Evolutionary conservation across 2,329 filamentous ascomycete species (phyloP).

Genomic region (Cercospora sp.): DNA sequence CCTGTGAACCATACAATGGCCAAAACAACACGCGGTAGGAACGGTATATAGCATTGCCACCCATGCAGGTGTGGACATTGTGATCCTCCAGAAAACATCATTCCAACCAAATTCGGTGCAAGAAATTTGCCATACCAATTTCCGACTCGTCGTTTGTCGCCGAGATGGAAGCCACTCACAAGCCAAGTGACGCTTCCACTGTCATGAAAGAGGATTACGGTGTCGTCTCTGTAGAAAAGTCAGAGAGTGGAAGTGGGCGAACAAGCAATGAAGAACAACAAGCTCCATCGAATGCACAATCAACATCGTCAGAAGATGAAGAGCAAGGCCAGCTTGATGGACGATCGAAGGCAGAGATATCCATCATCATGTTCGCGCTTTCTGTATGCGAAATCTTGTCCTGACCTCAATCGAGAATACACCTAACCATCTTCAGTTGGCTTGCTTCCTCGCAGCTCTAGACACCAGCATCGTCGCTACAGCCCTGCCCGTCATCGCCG

Average conservation of each 20-base stretch:
- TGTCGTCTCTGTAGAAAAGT: background rate
- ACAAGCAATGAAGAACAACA: conserved; percentile 2
- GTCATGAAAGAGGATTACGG: background rate
- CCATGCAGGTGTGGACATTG: background rate
- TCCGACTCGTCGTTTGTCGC: background rate
- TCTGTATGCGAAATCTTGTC: background rate
- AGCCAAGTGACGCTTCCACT: background rate
- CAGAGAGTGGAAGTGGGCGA: background rate
- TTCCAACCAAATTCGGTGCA: background rate
- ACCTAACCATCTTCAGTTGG: background rate
- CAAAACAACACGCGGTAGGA: background rate
- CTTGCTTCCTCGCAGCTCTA: background rate
- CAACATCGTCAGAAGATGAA: background rate
- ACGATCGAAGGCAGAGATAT: background rate
- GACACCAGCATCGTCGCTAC: background rate
- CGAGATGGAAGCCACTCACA: background rate
- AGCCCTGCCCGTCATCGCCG: background rate
- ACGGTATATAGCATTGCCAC: background rate
- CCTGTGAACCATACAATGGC: background rate
- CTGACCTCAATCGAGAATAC: background rate
- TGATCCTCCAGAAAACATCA: background rate
- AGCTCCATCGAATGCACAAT: background rate
- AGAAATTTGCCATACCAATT: background rate
- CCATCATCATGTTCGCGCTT: background rate
- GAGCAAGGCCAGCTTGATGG: background rate